Evolutionary conservation across 495 filamentous ascomycete genomes (phyloP).

Genomic region (Pyronema domesticum): DNA sequence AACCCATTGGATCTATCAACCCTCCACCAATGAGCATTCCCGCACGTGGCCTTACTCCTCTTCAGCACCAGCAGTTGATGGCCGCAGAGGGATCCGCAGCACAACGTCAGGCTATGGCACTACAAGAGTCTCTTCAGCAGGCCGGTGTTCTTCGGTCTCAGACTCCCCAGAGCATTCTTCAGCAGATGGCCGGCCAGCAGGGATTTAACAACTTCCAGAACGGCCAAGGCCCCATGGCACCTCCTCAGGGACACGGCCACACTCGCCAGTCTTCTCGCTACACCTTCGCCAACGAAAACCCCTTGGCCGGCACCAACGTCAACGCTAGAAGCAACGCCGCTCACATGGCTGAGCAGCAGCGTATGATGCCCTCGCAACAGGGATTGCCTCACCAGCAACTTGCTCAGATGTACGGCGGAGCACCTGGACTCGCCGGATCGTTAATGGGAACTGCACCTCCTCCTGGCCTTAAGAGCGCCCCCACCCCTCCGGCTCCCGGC

Average conservation of each 20-base stretch:
- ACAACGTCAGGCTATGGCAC: constrained; percentile 13
- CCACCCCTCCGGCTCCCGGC: constrained; percentile 51
- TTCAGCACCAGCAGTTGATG: constrained; percentile 9
- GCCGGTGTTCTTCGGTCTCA: constrained; percentile 16
- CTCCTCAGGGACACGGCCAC: constrained; percentile 29
- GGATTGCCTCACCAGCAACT: constrained; percentile 41
- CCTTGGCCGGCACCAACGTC: constrained; percentile 39
- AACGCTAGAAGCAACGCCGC: constrained; percentile 72
- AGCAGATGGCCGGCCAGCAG: constrained; percentile 15
- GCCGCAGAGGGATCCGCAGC: constrained; percentile 9
- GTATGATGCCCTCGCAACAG: constrained; percentile 57
- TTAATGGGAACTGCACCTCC: constrained; percentile 48
- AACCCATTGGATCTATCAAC: not conserved
- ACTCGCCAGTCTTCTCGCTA: constrained; percentile 74
- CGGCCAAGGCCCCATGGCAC: constrained; percentile 15
- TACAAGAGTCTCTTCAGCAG: constrained; percentile 13
- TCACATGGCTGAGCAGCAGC: constrained; percentile 73
- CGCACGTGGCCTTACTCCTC: not conserved
- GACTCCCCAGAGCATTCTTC: constrained; percentile 16
- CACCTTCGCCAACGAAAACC: constrained; percentile 63
- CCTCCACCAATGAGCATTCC: constrained; percentile 1
- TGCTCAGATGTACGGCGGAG: constrained; percentile 40
- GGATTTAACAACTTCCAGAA: constrained; percentile 16
- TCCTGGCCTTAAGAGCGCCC: constrained; percentile 84
- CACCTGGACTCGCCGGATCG: constrained; percentile 16